A percentile compares a stretch with the other conserved stretches of the same genome.
Evolutionary conservation across 2,329 filamentous ascomycete species (phyloP).

Genomic region (Alternaria rosae): DNA sequence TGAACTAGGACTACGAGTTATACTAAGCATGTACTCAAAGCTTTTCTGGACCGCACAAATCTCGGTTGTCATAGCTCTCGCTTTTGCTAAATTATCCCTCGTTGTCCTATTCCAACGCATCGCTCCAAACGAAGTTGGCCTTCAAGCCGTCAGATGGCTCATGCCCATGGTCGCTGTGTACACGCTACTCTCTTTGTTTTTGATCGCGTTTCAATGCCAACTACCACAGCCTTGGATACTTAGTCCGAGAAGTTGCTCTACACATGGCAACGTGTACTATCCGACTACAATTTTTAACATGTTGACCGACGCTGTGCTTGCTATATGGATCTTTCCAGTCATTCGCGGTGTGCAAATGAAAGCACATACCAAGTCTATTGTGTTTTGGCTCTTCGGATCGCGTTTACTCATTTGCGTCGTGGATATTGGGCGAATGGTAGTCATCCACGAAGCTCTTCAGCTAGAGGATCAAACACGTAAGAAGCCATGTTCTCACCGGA

Average conservation of each 20-base stretch:
- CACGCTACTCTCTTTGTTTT: conserved; percentile 12
- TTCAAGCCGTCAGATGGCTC: conserved; percentile 1
- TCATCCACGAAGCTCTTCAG: conserved; percentile 10
- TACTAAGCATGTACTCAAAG: background rate
- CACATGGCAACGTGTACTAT: conserved; percentile 24
- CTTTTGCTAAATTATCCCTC: conserved; percentile 13
- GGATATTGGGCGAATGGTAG: conserved; percentile 10
- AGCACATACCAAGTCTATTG: conserved; percentile 3
- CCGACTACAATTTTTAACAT: conserved; percentile 30
- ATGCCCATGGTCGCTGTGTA: conserved; percentile 15
- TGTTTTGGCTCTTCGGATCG: conserved; percentile 16
- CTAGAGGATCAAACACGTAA: conserved; percentile 11
- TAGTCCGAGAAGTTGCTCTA: conserved; percentile 15
- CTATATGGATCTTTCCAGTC: conserved; percentile 31
- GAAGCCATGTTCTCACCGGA: background rate
- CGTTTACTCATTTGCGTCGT: conserved; percentile 13
- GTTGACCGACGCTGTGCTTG: conserved; percentile 30
- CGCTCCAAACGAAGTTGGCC: conserved; percentile 6
- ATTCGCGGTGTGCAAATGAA: conserved; percentile 15
- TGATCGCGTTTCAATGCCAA: conserved; percentile 27
- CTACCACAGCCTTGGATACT: conserved; percentile 23
- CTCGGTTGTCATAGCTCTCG: conserved; percentile 12
- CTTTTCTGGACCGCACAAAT: conserved; percentile 11
- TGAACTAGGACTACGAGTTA: background rate
- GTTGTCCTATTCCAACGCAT: conserved; percentile 17